Evolutionary conservation across 2,329 filamentous ascomycete genomes (phyloP).

Genomic region (Aspergillus latus): DNA sequence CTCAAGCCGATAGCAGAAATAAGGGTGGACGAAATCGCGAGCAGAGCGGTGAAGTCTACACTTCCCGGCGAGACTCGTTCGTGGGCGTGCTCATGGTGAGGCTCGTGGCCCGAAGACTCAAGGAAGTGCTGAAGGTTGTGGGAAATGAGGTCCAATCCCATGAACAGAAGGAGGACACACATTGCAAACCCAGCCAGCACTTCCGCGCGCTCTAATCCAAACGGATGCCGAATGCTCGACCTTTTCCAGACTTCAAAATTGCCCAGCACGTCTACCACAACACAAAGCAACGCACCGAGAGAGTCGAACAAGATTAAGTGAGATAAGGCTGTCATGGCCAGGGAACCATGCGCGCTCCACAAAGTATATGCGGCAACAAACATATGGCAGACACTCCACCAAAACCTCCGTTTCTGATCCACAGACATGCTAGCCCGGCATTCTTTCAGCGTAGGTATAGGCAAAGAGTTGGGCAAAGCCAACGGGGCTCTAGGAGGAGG

Average conservation of each 20-base stretch:
- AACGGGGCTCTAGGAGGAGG: constrained; percentile 82
- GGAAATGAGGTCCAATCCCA: constrained; percentile 91
- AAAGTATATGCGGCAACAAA: constrained; percentile 80
- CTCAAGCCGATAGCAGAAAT: constrained; percentile 82
- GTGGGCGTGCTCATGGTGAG: constrained; percentile 70
- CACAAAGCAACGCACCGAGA: constrained; percentile 85
- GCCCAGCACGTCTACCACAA: constrained; percentile 84
- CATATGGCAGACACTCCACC: constrained; percentile 89
- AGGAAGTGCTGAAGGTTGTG: constrained; percentile 93
- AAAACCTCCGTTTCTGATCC: constrained; percentile 78
- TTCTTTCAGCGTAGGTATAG: constrained; percentile 84
- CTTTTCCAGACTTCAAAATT: constrained; percentile 99
- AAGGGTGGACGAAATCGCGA: constrained; percentile 78
- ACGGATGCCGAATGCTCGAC: constrained; percentile 88
- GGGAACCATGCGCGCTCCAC: constrained; percentile 78
- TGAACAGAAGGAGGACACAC: constrained; percentile 95
- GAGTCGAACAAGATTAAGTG: constrained; percentile 96
- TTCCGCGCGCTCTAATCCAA: constrained; percentile 86
- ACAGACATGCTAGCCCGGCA: constrained; percentile 86
- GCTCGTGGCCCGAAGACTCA: constrained; percentile 70
- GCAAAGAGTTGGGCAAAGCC: constrained; percentile 85
- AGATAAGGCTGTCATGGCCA: constrained; percentile 88
- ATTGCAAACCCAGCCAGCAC: constrained; percentile 94
- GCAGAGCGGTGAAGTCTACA: constrained; percentile 76
- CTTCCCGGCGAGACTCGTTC: constrained; percentile 69